These are phyloP conservation scores for Trichomonas gallinae DNA, from an alignment of 208 protist genomes.

Conservation along the genomic window DNA sequence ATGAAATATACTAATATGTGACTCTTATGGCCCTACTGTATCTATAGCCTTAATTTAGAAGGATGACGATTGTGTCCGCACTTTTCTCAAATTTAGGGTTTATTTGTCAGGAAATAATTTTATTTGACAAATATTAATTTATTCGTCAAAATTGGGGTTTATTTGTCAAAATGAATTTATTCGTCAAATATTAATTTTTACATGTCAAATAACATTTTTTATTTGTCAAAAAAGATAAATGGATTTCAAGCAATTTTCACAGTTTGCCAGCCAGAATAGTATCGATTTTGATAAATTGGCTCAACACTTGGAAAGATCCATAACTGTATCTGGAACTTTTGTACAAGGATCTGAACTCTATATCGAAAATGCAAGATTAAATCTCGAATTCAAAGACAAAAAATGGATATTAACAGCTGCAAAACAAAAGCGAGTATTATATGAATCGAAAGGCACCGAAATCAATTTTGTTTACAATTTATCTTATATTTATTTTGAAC, in stretches of 20 bases:
- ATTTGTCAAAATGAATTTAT: no score
- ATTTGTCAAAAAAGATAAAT: not conserved
- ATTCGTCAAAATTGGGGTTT: no score
- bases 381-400: not conserved
- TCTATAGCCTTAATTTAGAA: no score
- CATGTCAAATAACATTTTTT: no score
- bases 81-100: no score
- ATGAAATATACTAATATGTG: no score
- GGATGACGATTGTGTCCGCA: no score
- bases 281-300: not conserved
- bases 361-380: not conserved
- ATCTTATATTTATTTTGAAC: not conserved
- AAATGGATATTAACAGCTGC: not conserved
- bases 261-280: not conserved
- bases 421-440: not conserved
- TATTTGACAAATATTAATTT: no score
- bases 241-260: not conserved
- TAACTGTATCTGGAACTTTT: not conserved
- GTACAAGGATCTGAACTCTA: not conserved
- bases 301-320: not conserved
- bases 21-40: no score
- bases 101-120: no score
- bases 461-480: not conserved
- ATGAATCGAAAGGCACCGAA: not conserved
- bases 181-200: no score